These are phyloP conservation scores for Austroboletus niveus DNA, from an alignment of 1,284 basidiomycete genomes.

Conservation along the genomic window DNA sequence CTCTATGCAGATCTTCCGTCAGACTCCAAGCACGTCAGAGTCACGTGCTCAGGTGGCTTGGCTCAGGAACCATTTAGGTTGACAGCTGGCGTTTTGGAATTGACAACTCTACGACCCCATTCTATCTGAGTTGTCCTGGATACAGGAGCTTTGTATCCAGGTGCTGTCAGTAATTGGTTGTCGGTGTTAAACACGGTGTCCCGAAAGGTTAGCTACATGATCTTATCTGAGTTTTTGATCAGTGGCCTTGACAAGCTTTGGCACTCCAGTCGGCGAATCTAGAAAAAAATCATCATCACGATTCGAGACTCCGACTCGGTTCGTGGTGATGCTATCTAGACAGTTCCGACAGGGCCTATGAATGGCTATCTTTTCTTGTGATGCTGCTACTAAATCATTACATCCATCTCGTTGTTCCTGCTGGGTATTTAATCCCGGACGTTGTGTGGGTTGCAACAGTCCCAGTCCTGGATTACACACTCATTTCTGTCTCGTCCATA, in stretches of 20 bases:
- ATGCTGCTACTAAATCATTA: background rate
- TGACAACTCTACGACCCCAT: too few relatives aligned
- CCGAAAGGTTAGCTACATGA: background rate
- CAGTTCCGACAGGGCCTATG: background rate
- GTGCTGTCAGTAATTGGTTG: background rate
- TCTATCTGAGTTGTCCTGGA: too few relatives aligned
- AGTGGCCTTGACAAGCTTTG: too few relatives aligned
- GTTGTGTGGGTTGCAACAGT: background rate
- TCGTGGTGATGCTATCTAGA: background rate
- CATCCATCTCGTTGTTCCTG: background rate
- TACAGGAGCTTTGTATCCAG: too few relatives aligned
- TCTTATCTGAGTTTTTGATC: too few relatives aligned
- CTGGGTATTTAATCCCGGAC: slow-evolving; percentile 14
- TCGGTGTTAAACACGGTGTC: background rate
- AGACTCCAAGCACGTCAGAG: too few relatives aligned
- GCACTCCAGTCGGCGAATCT: too few relatives aligned
- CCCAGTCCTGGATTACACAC: background rate
- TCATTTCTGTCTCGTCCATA: background rate
- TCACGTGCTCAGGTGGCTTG: too few relatives aligned
- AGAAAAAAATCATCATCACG: background rate
- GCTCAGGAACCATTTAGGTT: too few relatives aligned
- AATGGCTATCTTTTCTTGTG: background rate
- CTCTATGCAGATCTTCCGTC: too few relatives aligned
- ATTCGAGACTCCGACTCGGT: slow-evolving; percentile 2
- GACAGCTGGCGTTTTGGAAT: too few relatives aligned